These are phyloP conservation scores for Crinitomyces ghanaensis DNA, from an alignment of 805 yeast species.

Conservation along the genomic window DNA sequence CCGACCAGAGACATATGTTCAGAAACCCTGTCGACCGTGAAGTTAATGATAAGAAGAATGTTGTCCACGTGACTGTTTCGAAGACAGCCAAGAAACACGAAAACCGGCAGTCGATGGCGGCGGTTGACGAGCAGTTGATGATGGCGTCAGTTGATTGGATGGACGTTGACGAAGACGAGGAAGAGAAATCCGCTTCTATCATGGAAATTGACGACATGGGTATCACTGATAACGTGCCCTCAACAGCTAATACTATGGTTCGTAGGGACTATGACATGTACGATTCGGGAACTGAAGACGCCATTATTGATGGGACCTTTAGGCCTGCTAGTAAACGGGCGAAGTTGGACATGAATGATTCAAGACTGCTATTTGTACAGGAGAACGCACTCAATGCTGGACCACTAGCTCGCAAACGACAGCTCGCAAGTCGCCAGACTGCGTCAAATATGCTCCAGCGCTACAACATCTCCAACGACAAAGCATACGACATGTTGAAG, in stretches of 20 bases:
- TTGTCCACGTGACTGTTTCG: background rate
- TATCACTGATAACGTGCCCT: too few species aligned
- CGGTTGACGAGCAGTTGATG: conserved; percentile 31
- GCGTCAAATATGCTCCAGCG: too few species aligned
- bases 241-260: too few species aligned
- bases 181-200: background rate
- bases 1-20: conserved; percentile 48
- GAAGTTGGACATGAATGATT: conserved; percentile 78
- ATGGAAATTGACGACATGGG: background rate
- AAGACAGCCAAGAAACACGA: too few species aligned
- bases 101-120: too few species aligned
- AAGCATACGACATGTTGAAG: conserved; percentile 68
- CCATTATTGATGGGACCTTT: conserved; percentile 60
- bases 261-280: conserved; percentile 8
- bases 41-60: background rate
- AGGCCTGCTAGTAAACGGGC: conserved; percentile 16
- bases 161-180: conserved; percentile 31
- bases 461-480: conserved; percentile 82
- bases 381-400: conserved; percentile 20
- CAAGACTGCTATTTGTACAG: conserved; percentile 57
- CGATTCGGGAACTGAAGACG: conserved; percentile 38
- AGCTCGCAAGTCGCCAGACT: too few species aligned
- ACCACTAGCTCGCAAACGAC: too few species aligned
- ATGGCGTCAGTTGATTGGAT: conserved; percentile 68
- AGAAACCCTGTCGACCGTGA: conserved; percentile 15